Conservation (phyloP, 108 stramenopile genomes). For the Nitzschia sp. region DNA sequence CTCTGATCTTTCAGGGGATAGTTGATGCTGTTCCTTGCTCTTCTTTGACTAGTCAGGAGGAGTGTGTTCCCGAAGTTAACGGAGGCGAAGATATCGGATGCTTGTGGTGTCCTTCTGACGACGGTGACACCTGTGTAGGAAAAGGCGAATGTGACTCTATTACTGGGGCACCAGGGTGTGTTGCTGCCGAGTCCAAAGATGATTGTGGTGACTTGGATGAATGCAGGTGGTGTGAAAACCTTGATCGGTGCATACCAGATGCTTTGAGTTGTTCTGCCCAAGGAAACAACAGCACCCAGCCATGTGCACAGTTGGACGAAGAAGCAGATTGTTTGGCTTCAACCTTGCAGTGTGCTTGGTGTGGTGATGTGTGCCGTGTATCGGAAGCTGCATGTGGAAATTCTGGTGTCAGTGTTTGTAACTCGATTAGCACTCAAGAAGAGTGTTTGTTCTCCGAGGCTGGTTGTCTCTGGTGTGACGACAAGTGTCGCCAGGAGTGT, state of each 20-base stretch:
- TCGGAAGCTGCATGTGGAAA: background rate
- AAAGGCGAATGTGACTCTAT: background rate
- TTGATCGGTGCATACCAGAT: background rate
- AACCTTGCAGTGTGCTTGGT: slow-evolving; percentile 4
- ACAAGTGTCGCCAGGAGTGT: background rate
- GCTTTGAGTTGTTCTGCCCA: no score
- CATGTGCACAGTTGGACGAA: background rate
- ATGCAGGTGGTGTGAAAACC: background rate
- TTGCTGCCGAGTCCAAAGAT: background rate
- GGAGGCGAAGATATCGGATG: slow-evolving; percentile 1
- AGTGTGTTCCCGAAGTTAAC: background rate
- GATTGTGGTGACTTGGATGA: slow-evolving; percentile 8
- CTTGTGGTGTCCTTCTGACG: background rate
- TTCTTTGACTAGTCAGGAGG: background rate
- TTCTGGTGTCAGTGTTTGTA: background rate
- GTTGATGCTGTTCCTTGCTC: slow-evolving; percentile 4
- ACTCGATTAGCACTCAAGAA: background rate
- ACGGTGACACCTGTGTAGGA: background rate
- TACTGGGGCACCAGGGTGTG: background rate
- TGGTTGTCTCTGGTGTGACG: slow-evolving; percentile 2
- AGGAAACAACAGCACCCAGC: background rate
- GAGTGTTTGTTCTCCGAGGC: background rate
- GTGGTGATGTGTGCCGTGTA: background rate
- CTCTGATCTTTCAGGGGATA: background rate
- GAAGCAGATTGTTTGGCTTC: background rate